Percentiles rank a stretch among this genome's conserved stretches.
Conservation (phyloP, 2,329 filamentous ascomycete species). For the Xylaria hypoxylon region DNA sequence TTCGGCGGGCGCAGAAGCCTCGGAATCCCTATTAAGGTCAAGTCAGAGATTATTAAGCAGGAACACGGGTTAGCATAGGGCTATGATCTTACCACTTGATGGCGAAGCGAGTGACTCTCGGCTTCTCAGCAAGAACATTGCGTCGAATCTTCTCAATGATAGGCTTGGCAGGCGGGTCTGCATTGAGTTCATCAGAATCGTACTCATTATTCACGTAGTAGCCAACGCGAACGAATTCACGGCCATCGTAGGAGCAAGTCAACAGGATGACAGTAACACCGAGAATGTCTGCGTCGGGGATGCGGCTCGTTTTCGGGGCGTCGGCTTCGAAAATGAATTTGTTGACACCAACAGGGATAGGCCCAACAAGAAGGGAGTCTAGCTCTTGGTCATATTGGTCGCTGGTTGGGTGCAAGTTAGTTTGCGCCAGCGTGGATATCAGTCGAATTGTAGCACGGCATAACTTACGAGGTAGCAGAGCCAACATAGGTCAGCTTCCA, state of each 20-base stretch:
- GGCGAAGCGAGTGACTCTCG: conserved; percentile 94
- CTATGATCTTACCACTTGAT: conserved; percentile 87
- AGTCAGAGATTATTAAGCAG: not conserved
- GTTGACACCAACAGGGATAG: conserved; percentile 97
- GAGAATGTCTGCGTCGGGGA: conserved; percentile 93
- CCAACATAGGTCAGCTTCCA: conserved; percentile 99
- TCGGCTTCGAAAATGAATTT: conserved; percentile 99
- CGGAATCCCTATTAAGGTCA: conserved; percentile 80
- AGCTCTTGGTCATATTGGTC: conserved; percentile 99
- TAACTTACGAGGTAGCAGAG: conserved; percentile 90
- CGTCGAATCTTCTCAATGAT: conserved; percentile 91
- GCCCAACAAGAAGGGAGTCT: conserved; percentile 94
- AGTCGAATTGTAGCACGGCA: not conserved
- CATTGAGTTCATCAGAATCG: conserved; percentile 87
- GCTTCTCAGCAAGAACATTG: conserved; percentile 96
- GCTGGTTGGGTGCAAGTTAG: conserved; percentile 58
- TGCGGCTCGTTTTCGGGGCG: conserved; percentile 87
- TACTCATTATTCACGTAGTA: conserved; percentile 99
- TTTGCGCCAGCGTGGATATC: conserved; percentile 24
- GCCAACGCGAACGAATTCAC: conserved; percentile 96
- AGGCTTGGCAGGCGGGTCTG: conserved; percentile 91
- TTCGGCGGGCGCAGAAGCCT: conserved; percentile 93
- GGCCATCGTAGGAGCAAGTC: conserved; percentile 94
- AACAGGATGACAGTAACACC: conserved; percentile 97
- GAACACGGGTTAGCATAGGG: not conserved